Conservation (phyloP, 1,284 basidiomycete species). For the Pulchroboletus neoregius region DNA sequence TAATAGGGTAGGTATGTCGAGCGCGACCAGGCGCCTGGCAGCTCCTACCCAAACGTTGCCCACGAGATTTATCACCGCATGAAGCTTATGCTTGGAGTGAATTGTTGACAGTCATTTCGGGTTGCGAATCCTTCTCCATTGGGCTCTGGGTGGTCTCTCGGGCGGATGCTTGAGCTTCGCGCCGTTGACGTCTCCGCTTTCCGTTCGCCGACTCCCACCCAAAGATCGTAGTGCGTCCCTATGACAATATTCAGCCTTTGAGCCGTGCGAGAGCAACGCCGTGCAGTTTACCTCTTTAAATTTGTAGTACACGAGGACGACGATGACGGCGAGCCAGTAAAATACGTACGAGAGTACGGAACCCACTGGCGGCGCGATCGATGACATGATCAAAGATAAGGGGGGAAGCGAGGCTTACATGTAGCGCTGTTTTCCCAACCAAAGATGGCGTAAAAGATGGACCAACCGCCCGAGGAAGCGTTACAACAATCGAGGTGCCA, state of each 20-base stretch:
- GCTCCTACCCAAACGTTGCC: too few relatives aligned
- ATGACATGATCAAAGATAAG: neutral
- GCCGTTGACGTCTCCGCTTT: slow-evolving; percentile 26
- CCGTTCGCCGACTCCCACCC: slow-evolving; percentile 44
- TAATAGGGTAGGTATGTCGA: neutral
- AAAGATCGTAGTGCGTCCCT: slow-evolving; percentile 45
- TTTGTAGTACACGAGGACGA: slow-evolving; percentile 65
- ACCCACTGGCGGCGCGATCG: slow-evolving; percentile 43
- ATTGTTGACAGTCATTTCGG: neutral
- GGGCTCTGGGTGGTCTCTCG: neutral
- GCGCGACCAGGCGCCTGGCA: too few relatives aligned
- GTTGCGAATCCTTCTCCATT: slow-evolving; percentile 8
- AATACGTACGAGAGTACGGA: slow-evolving; percentile 71
- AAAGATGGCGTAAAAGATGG: slow-evolving; percentile 70
- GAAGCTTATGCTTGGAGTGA: neutral
- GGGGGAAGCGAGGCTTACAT: slow-evolving; percentile 31
- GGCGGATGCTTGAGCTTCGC: slow-evolving; percentile 16
- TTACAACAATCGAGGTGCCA: slow-evolving; percentile 83
- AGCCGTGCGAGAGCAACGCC: neutral
- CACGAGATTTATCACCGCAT: too few relatives aligned
- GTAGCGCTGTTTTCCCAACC: slow-evolving; percentile 75
- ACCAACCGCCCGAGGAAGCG: slow-evolving; percentile 65
- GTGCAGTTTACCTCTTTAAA: slow-evolving; percentile 47
- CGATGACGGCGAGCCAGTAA: slow-evolving; percentile 76
- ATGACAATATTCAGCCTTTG: neutral